Conservation (phyloP, 2,329 filamentous ascomycete species). For the Penicillium sp. region DNA sequence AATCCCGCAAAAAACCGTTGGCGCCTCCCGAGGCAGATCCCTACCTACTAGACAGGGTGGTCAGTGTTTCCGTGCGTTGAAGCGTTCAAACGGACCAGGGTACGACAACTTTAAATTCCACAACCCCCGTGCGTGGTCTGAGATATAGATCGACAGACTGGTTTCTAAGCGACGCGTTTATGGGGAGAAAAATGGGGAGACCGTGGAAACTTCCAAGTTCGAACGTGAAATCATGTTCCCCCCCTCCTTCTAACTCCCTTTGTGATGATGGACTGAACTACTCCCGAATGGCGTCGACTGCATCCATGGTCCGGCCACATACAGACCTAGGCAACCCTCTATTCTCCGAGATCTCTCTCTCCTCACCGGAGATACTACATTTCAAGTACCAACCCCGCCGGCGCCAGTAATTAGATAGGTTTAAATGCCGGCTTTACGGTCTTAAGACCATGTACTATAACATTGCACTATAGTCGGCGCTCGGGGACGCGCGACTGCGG, state of each 20-base stretch:
- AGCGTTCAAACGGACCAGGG: slow-evolving; percentile 15
- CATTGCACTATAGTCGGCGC: background rate
- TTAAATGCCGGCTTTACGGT: background rate
- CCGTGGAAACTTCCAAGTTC: background rate
- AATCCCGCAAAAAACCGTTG: slow-evolving; percentile 14
- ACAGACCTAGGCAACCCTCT: background rate
- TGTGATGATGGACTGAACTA: background rate
- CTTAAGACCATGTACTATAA: background rate
- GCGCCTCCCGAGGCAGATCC: slow-evolving; percentile 20
- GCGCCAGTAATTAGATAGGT: background rate
- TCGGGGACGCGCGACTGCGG: background rate
- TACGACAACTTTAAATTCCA: slow-evolving; percentile 26
- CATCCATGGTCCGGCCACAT: background rate
- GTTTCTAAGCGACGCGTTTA: background rate
- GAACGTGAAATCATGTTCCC: background rate
- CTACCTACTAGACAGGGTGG: slow-evolving; percentile 16
- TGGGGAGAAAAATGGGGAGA: background rate
- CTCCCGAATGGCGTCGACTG: background rate
- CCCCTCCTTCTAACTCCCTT: background rate
- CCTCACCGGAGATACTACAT: background rate
- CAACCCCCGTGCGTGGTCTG: background rate
- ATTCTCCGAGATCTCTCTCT: background rate
- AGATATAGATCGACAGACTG: background rate
- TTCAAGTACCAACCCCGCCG: background rate
- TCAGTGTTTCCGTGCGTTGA: slow-evolving; percentile 14